Evolutionary conservation across 805 yeast genomes (phyloP).

Genomic region (Monosporozyma aerobia): DNA sequence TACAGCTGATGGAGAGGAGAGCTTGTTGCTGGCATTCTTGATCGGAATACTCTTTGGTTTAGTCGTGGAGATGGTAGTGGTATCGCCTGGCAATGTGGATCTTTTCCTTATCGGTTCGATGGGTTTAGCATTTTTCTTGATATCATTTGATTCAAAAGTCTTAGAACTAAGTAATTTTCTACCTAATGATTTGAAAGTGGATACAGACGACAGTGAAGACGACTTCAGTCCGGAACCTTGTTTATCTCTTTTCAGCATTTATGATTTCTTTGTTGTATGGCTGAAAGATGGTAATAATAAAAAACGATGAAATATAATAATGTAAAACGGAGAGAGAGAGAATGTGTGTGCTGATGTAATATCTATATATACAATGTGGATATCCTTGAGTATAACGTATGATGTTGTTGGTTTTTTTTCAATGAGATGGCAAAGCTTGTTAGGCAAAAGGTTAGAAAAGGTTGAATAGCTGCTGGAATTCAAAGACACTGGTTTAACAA

Average conservation of each 20-base stretch:
- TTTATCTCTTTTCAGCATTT: constrained; percentile 1
- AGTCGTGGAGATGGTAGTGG: not conserved
- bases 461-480: no score
- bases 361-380: not conserved
- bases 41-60: not conserved
- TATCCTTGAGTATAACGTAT: not conserved
- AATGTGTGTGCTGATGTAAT: not conserved
- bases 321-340: no score
- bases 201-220: constrained; percentile 5
- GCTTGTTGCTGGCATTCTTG: not conserved
- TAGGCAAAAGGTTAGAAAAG: not conserved
- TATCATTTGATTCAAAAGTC: constrained; percentile 4
- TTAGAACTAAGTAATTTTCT: constrained; percentile 7
- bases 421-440: no score
- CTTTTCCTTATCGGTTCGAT: constrained; percentile 4
- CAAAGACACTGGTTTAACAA: no score
- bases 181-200: constrained; percentile 14
- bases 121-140: constrained; percentile 1
- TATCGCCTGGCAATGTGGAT: constrained; percentile 1
- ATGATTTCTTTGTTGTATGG: no score
- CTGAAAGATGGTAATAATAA: not conserved
- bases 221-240: not conserved
- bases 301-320: no score
- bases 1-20: not conserved
- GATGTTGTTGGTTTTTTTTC: not conserved